Percentiles rank a stretch among this genome's conserved stretches.
Conservation (phyloP, 2,329 filamentous ascomycete genomes). For the Ophiostoma tasmaniense region DNA sequence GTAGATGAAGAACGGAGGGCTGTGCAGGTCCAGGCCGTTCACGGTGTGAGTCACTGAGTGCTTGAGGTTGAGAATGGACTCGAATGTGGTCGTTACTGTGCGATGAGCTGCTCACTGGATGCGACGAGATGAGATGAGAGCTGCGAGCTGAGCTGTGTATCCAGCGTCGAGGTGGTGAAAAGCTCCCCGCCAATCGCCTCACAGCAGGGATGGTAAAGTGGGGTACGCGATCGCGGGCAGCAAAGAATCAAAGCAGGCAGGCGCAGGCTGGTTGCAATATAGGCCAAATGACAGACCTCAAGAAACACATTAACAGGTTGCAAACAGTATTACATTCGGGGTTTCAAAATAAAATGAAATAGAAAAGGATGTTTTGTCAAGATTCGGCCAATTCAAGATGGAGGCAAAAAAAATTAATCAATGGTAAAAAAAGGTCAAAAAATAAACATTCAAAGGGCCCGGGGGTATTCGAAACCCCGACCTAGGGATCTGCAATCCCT, state of each 20-base stretch:
- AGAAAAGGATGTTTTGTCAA: too few relatives aligned
- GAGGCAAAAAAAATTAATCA: neutral
- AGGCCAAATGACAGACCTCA: neutral
- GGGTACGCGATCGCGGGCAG: neutral
- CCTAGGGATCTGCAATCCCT: conserved; percentile 20
- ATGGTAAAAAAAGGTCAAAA: conserved; percentile 4
- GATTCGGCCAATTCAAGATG: neutral
- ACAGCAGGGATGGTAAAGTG: conserved; percentile 1
- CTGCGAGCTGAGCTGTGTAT: conserved; percentile 1
- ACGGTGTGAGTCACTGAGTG: neutral
- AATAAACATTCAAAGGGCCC: conserved; percentile 14
- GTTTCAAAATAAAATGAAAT: too few relatives aligned
- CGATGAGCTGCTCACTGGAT: neutral
- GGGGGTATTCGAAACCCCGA: conserved; percentile 19
- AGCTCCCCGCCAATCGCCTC: conserved; percentile 4
- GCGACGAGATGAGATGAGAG: neutral
- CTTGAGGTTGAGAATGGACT: neutral
- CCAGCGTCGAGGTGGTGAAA: neutral
- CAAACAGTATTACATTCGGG: too few relatives aligned
- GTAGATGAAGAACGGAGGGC: neutral
- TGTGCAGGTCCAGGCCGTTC: neutral
- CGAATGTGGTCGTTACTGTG: too few relatives aligned
- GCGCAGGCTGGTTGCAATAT: neutral
- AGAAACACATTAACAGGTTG: too few relatives aligned
- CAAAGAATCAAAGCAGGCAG: neutral